These are phyloP conservation scores for Paecilomyces formosus DNA, from an alignment of 2,329 filamentous ascomycete species.

Conservation along the genomic window DNA sequence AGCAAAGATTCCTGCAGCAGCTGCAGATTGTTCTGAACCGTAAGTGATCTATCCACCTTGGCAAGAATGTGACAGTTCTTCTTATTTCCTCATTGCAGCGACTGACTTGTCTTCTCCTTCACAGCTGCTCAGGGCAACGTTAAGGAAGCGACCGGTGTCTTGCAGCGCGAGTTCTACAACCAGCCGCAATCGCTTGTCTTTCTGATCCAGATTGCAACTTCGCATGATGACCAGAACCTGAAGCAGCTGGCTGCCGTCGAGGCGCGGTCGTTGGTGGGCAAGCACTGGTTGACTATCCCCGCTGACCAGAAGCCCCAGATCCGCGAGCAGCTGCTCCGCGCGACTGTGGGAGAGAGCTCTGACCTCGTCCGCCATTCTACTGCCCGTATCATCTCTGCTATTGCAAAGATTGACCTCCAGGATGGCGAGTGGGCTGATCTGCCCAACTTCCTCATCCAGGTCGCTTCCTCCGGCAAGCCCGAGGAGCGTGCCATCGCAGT, in stretches of 20 bases:
- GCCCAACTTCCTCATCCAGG: slow-evolving; percentile 68
- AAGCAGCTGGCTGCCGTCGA: slow-evolving; percentile 90
- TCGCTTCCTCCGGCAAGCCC: slow-evolving; percentile 66
- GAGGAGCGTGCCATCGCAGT: slow-evolving; percentile 82
- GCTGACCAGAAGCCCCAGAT: slow-evolving; percentile 71
- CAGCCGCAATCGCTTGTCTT: slow-evolving; percentile 75
- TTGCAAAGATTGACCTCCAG: slow-evolving; percentile 79
- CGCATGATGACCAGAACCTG: slow-evolving; percentile 62
- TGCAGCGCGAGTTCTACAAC: slow-evolving; percentile 90
- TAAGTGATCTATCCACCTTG: slow-evolving; percentile 46
- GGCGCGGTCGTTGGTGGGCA: slow-evolving; percentile 70
- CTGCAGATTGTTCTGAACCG: slow-evolving; percentile 82
- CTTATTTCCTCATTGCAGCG: background rate
- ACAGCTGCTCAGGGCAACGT: slow-evolving; percentile 80
- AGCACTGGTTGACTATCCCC: slow-evolving; percentile 74
- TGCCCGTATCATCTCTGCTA: slow-evolving; percentile 77
- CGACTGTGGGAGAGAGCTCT: slow-evolving; percentile 71
- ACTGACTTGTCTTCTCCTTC: slow-evolving; percentile 2
- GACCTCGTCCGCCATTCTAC: slow-evolving; percentile 75
- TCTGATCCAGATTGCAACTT: slow-evolving; percentile 81
- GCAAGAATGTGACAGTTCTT: slow-evolving; percentile 3
- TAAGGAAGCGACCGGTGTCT: slow-evolving; percentile 80
- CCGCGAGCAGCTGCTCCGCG: slow-evolving; percentile 74
- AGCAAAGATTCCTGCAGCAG: slow-evolving; percentile 77
- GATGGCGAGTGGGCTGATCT: slow-evolving; percentile 81